These are phyloP conservation scores for Geotrichum aggregatum DNA, from an alignment of 1,139 yeast genomes.

Conservation along the genomic window DNA sequence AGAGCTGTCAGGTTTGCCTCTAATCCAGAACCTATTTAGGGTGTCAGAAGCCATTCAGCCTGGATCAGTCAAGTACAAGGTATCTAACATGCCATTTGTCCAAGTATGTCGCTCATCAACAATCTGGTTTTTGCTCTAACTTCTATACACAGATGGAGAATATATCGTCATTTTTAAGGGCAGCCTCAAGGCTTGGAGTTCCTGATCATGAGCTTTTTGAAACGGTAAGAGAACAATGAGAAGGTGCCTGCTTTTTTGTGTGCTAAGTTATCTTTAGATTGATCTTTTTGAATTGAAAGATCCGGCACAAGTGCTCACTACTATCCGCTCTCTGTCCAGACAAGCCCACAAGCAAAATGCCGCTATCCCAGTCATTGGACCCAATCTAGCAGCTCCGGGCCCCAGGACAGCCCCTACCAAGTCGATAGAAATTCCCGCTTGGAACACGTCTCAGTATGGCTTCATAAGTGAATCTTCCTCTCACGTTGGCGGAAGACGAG, in stretches of 20 bases:
- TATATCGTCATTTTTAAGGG: conserved; percentile 62
- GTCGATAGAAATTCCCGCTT: conserved; percentile 41
- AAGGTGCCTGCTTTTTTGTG: neutral
- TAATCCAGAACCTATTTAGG: conserved; percentile 27
- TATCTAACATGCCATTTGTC: conserved; percentile 74
- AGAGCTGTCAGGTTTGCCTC: neutral
- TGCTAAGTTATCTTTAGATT: conserved; percentile 29
- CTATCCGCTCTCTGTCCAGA: conserved; percentile 70
- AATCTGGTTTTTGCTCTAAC: neutral
- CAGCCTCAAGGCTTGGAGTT: conserved; percentile 63
- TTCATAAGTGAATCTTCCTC: conserved; percentile 53
- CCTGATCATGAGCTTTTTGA: conserved; percentile 83
- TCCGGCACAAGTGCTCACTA: conserved; percentile 71
- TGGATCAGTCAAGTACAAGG: conserved; percentile 50
- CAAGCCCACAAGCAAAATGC: conserved; percentile 50
- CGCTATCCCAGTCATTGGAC: conserved; percentile 49
- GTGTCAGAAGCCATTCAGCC: conserved; percentile 42
- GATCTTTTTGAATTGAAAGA: conserved; percentile 72
- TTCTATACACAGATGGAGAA: conserved; percentile 59
- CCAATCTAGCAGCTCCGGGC: conserved; percentile 43
- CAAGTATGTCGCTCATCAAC: conserved; percentile 37
- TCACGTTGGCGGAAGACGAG: conserved; percentile 49
- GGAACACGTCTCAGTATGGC: conserved; percentile 60
- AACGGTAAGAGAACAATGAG: conserved; percentile 42
- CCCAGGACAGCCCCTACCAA: conserved; percentile 37